phyloP scores from a whole-genome alignment of 805 yeast species.

The Nakazawaea laoshanensis region DNA sequence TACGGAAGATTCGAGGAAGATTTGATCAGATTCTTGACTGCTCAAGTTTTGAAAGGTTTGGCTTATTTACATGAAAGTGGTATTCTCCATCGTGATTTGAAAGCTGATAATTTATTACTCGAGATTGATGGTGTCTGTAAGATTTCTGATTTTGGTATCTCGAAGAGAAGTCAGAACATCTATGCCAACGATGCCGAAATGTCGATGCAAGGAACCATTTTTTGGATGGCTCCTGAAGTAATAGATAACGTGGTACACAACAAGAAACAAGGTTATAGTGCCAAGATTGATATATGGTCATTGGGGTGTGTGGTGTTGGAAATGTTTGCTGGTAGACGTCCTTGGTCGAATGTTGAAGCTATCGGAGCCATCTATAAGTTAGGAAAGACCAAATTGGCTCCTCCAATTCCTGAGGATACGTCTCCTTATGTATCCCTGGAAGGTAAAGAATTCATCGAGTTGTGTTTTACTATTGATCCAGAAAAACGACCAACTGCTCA shows the following conservation, averaged over 20 bases:
- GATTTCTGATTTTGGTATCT: constrained; percentile 94
- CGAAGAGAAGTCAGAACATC: constrained; percentile 76
- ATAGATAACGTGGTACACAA: constrained; percentile 73
- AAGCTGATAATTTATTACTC: constrained; percentile 83
- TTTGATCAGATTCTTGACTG: constrained; percentile 61
- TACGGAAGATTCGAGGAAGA: constrained; percentile 82
- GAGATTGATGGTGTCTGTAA: constrained; percentile 93
- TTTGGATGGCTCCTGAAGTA: constrained; percentile 99
- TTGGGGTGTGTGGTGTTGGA: constrained; percentile 94
- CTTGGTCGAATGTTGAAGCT: constrained; percentile 95
- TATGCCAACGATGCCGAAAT: constrained; percentile 88
- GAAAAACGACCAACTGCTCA: constrained; percentile 72
- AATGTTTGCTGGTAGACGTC: constrained; percentile 96
- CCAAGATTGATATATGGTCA: constrained; percentile 98
- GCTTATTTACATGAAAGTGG: constrained; percentile 84
- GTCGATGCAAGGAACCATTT: constrained; percentile 98
- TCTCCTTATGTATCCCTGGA: constrained; percentile 48
- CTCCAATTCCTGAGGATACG: constrained; percentile 94
- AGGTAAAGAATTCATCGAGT: constrained; percentile 68
- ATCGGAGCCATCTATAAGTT: constrained; percentile 88
- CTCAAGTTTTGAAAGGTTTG: constrained; percentile 77
- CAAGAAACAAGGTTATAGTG: constrained; percentile 86
- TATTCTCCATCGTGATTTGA: constrained; percentile 86
- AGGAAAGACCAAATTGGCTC: constrained; percentile 83
- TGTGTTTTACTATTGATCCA: constrained; percentile 78